These are phyloP conservation scores for Telfairia occidentalis DNA, from an alignment of 331 rosid species.

Conservation along the genomic window DNA sequence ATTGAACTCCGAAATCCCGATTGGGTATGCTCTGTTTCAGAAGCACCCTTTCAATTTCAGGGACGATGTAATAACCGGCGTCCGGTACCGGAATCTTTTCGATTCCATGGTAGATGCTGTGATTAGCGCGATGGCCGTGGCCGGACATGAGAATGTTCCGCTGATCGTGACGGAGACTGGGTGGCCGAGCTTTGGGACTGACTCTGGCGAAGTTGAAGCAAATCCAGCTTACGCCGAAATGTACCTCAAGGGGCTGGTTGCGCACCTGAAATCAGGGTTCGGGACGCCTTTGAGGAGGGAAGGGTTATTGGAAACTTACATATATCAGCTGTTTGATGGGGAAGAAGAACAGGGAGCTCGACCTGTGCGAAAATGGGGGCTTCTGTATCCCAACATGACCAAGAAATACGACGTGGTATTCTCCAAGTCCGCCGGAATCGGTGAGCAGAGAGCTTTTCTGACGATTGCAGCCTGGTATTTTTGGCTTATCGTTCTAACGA, in stretches of 20 bases:
- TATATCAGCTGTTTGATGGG: constrained; percentile 63
- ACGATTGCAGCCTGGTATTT: constrained; percentile 4
- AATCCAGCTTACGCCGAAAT: constrained; percentile 59
- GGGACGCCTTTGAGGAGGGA: constrained; percentile 73
- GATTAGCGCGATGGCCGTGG: constrained; percentile 48
- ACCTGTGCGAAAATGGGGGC: constrained; percentile 55
- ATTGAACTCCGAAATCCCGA: constrained; percentile 49
- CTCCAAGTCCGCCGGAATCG: constrained; percentile 23
- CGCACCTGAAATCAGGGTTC: constrained; percentile 46
- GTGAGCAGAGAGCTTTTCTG: not conserved
- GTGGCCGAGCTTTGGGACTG: constrained; percentile 61
- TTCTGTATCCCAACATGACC: constrained; percentile 50
- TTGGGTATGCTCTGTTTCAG: constrained; percentile 65
- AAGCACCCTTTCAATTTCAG: constrained; percentile 61
- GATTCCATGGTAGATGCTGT: constrained; percentile 80
- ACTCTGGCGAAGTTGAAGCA: constrained; percentile 46
- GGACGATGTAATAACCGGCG: constrained; percentile 66
- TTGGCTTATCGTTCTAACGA: constrained; percentile 11
- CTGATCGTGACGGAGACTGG: constrained; percentile 72
- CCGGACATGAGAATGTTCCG: constrained; percentile 54
- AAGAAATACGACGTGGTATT: constrained; percentile 47
- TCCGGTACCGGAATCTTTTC: constrained; percentile 66
- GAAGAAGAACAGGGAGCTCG: constrained; percentile 16
- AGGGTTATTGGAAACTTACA: constrained; percentile 43
- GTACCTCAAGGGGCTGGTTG: constrained; percentile 52